Conservation (phyloP, 768 basidiomycete genomes). For the Suillus brevipes region DNA sequence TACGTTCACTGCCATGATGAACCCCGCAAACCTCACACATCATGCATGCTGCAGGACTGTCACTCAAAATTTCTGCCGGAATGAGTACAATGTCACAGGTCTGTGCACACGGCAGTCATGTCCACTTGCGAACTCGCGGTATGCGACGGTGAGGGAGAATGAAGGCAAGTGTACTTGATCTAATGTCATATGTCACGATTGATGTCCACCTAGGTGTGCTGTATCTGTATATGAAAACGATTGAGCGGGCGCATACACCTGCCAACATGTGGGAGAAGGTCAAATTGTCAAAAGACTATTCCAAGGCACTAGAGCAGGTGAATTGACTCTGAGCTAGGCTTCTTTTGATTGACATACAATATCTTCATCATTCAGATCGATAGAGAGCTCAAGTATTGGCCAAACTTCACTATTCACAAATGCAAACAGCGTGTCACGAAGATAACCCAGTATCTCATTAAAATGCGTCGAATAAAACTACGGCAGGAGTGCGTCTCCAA, state of each 20-base stretch:
- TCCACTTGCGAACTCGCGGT: conserved; percentile 95
- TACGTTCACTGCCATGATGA: conserved; percentile 40
- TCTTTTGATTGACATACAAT: neutral
- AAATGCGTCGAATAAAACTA: conserved; percentile 90
- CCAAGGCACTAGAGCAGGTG: conserved; percentile 94
- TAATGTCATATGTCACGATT: neutral
- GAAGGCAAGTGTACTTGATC: conserved; percentile 59
- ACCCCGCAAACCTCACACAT: conserved; percentile 9
- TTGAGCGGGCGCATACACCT: conserved; percentile 94
- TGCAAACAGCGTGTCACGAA: conserved; percentile 99
- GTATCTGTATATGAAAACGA: conserved; percentile 96
- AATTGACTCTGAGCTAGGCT: conserved; percentile 16
- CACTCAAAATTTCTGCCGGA: conserved; percentile 97
- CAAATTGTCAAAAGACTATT: conserved; percentile 90
- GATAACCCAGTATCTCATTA: conserved; percentile 98
- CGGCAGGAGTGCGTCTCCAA: conserved; percentile 70
- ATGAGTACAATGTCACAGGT: conserved; percentile 98
- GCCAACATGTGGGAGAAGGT: conserved; percentile 98
- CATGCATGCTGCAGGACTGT: conserved; percentile 59
- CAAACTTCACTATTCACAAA: conserved; percentile 95
- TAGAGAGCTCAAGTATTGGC: conserved; percentile 95
- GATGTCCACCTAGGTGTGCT: conserved; percentile 57
- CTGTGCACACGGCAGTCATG: conserved; percentile 94
- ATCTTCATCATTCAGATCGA: conserved; percentile 71
- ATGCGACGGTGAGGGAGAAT: conserved; percentile 96